A percentile compares a stretch with the other conserved stretches of the same genome.
Evolutionary conservation across 352 stramenopile species (phyloP).

Genomic region (Phytophthora hybrid): DNA sequence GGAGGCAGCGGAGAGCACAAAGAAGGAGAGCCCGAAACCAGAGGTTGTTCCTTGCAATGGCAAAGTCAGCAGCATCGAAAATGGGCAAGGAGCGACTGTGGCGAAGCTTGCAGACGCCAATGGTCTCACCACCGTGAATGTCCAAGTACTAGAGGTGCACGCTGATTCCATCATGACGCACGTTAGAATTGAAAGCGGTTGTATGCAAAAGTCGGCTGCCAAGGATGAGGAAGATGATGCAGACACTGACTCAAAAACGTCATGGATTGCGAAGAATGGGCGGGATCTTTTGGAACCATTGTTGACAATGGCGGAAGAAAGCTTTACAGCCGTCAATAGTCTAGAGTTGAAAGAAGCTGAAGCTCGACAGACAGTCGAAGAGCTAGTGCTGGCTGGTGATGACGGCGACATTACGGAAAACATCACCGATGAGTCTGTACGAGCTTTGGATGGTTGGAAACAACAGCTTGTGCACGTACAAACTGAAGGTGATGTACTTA

Average conservation of each 20-base stretch:
- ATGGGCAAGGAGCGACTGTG: neutral
- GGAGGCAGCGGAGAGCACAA: neutral
- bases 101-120: conserved; percentile 24
- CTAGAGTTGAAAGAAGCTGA: conserved; percentile 80
- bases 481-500: conserved; percentile 76
- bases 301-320: conserved; percentile 71
- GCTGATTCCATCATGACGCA: conserved; percentile 67
- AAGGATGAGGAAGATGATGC: conserved; percentile 38
- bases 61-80: conserved; percentile 9
- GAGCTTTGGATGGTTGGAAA: conserved; percentile 74
- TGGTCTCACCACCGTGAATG: conserved; percentile 15
- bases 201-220: conserved; percentile 53
- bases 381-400: conserved; percentile 55
- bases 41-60: conserved; percentile 15
- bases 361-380: conserved; percentile 60
- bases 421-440: conserved; percentile 74
- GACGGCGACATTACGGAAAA: conserved; percentile 36
- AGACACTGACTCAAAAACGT: conserved; percentile 31
- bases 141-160: conserved; percentile 38
- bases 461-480: conserved; percentile 64
- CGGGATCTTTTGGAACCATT: conserved; percentile 64
- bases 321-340: conserved; percentile 62
- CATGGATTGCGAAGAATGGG: conserved; percentile 40
- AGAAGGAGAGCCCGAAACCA: conserved; percentile 17
- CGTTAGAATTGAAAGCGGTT: conserved; percentile 77